phyloP scores from a whole-genome alignment of 768 basidiomycete species.

The Rhodotorula diobovata region DNA sequence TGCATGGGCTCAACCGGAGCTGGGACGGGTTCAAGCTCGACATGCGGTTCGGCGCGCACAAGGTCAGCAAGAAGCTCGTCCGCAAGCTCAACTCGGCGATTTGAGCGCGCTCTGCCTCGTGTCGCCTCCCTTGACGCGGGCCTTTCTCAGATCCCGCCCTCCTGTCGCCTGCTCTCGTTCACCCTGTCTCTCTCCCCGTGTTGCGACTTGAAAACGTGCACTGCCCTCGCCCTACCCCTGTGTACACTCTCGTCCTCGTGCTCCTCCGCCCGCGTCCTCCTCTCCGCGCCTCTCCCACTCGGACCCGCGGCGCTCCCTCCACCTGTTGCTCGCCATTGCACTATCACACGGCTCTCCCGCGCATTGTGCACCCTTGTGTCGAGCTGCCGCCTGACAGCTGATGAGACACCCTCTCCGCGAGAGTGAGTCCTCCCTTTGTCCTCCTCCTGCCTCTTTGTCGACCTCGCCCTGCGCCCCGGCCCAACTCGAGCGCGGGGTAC shows the following conservation, averaged over 20 bases:
- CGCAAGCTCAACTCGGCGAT: constrained; percentile 18
- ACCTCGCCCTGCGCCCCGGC: too few relatives aligned
- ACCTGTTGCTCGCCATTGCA: not conserved
- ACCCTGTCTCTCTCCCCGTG: too few relatives aligned
- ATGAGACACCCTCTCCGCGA: not conserved
- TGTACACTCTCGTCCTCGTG: not conserved
- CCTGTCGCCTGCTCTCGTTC: not conserved
- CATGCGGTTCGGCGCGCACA: constrained; percentile 27
- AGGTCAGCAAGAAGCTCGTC: constrained; percentile 25
- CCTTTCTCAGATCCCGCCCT: not conserved
- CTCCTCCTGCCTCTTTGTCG: not conserved
- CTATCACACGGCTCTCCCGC: not conserved
- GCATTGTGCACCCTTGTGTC: too few relatives aligned
- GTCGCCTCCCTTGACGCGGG: not conserved
- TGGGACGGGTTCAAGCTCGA: constrained; percentile 40
- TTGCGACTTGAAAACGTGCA: too few relatives aligned
- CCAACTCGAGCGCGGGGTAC: not conserved
- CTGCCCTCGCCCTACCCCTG: too few relatives aligned
- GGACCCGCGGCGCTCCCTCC: too few relatives aligned
- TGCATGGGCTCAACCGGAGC: constrained; percentile 37
- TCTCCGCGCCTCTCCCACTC: too few relatives aligned
- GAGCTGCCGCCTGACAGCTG: too few relatives aligned
- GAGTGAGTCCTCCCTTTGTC: not conserved
- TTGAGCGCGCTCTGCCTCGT: not conserved
- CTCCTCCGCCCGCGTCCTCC: too few relatives aligned